Evolutionary conservation across 2,329 filamentous ascomycete genomes (phyloP).

Genomic region (Scedosporium apiospermum): DNA sequence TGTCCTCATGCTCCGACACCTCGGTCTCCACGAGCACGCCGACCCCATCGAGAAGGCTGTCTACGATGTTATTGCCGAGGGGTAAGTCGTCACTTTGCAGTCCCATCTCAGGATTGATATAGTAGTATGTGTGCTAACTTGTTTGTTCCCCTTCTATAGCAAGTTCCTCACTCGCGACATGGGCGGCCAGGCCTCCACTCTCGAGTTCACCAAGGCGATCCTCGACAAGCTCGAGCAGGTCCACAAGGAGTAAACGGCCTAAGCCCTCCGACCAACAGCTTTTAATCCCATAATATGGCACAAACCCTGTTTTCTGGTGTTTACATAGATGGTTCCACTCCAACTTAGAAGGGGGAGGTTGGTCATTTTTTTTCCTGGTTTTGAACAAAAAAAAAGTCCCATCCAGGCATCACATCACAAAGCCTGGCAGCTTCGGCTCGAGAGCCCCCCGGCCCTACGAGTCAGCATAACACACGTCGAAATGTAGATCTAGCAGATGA

Average conservation of each 20-base stretch:
- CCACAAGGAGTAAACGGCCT: conserved; percentile 29
- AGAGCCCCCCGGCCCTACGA: too few species aligned
- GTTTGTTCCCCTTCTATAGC: conserved; percentile 32
- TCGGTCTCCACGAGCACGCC: conserved; percentile 95
- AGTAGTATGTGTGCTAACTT: conserved; percentile 23
- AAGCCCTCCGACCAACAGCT: not conserved
- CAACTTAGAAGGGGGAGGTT: not conserved
- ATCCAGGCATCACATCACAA: too few species aligned
- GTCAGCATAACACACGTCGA: not conserved
- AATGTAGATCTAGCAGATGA: not conserved
- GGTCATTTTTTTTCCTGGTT: not conserved
- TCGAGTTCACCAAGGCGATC: conserved; percentile 92
- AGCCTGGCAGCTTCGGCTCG: too few species aligned
- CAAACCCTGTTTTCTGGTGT: not conserved
- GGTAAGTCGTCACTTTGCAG: conserved; percentile 39
- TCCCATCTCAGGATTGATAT: too few species aligned
- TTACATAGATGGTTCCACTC: not conserved
- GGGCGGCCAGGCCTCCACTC: conserved; percentile 81
- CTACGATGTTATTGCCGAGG: conserved; percentile 73
- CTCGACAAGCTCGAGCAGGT: conserved; percentile 87
- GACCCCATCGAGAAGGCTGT: conserved; percentile 92
- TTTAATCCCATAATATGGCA: not conserved
- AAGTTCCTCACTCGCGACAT: conserved; percentile 88
- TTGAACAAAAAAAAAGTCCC: too few species aligned
- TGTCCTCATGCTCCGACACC: conserved; percentile 93